These are phyloP conservation scores for Lactarius sp. DNA, from an alignment of 768 basidiomycete genomes.

Conservation along the genomic window DNA sequence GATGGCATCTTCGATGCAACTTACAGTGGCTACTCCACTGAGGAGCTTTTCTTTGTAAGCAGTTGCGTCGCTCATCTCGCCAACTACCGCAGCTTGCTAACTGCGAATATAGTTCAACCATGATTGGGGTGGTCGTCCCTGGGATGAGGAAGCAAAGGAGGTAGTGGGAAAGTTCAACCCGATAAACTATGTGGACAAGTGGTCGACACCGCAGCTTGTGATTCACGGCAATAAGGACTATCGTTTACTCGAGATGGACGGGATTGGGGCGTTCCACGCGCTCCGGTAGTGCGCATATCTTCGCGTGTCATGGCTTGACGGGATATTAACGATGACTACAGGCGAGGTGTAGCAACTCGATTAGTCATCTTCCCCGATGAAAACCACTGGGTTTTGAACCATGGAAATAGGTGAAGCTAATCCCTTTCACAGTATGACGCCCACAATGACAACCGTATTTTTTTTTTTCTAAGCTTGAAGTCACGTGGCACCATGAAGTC, in stretches of 20 bases:
- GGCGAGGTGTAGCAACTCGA: conserved; percentile 66
- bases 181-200: conserved; percentile 72
- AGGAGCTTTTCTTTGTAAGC: conserved; percentile 74
- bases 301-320: not conserved
- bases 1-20: conserved; percentile 86
- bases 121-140: conserved; percentile 81
- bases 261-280: conserved; percentile 81
- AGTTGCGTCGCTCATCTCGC: not conserved
- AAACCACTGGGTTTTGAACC: conserved; percentile 80
- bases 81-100: not conserved
- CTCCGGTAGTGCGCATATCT: conserved; percentile 66
- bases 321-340: conserved; percentile 29
- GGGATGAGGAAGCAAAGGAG: conserved; percentile 54
- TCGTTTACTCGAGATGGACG: conserved; percentile 79
- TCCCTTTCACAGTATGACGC: not conserved
- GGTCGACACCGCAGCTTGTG: conserved; percentile 80
- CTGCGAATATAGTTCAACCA: conserved; percentile 61
- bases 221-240: conserved; percentile 90
- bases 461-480: conserved; percentile 52
- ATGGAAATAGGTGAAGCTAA: conserved; percentile 58
- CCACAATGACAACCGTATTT: not conserved
- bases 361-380: conserved; percentile 85
- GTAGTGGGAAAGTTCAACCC: conserved; percentile 71
- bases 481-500: conserved; percentile 54
- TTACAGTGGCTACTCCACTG: conserved; percentile 84